phyloP scores from a whole-genome alignment of 176 grass and related monocot genomes.

The bread wheat (Triticum aestivum) region DNA sequence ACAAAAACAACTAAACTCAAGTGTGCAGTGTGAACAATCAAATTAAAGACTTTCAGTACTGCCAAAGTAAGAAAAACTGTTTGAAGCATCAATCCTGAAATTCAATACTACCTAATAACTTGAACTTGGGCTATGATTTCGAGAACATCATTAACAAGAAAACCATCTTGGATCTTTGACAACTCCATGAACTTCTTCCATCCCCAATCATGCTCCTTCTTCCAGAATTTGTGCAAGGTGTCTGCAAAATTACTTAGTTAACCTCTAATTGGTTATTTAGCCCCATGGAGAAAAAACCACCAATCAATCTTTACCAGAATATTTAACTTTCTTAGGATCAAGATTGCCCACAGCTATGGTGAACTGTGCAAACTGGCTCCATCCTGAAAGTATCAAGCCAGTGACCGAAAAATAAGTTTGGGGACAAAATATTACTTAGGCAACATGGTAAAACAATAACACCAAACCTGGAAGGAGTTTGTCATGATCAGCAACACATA shows the following conservation, averaged over 20 bases:
- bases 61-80: slow-evolving; percentile 1
- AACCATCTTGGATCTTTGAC: slow-evolving; percentile 91
- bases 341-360: slow-evolving; percentile 92
- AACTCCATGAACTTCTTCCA: slow-evolving; percentile 99
- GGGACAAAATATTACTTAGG: slow-evolving; percentile 23
- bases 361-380: slow-evolving; percentile 96
- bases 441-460: slow-evolving; percentile 24
- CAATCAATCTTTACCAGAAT: slow-evolving; percentile 60
- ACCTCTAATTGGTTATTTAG: slow-evolving; percentile 33
- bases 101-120: slow-evolving; percentile 74
- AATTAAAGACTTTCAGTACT: slow-evolving; percentile 6
- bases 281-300: slow-evolving; percentile 1
- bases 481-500: slow-evolving; percentile 96
- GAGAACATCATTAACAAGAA: slow-evolving; percentile 81
- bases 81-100: slow-evolving; percentile 3
- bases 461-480: slow-evolving; percentile 87
- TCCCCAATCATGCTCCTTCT: slow-evolving; percentile 99
- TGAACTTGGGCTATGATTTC: slow-evolving; percentile 98
- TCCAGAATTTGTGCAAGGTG: slow-evolving; percentile 93
- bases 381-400: slow-evolving; percentile 57
- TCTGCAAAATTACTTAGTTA: slow-evolving; percentile 66
- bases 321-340: slow-evolving; percentile 99
- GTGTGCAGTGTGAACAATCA: neutral
- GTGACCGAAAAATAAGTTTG: neutral
- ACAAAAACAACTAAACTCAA: neutral